Base-by-base conservation (phyloP, 2,329 filamentous ascomycete genomes). In the Huntiella decipiens region DNA sequence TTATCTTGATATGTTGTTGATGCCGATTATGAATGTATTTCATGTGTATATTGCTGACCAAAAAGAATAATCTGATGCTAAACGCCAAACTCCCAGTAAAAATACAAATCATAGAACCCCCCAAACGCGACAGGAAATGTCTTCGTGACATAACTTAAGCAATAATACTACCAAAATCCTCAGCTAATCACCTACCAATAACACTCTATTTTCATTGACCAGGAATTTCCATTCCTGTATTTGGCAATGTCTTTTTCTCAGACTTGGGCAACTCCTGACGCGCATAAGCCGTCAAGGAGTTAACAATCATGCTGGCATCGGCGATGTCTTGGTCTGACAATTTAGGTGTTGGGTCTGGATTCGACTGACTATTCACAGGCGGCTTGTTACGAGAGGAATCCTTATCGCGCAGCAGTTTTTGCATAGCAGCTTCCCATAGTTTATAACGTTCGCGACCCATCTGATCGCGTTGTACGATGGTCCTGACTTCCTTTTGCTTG, bases 251-350 rank as follows among this genome's bases (percentile, higher is more conserved):
- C 8, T 45, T 39, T 15, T 49, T 49, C 7, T 44, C 47, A n/a
- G 47, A 43, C 10, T 36, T 45, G 2, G 48, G 45, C 17, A 38
- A 19, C 41, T 50, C 48, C 38, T 47, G 44, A 7, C 48, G 40
- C 32, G 47, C 33, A 33, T 48, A 47, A 12, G 42, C 43, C 16
- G 46, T 31, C 11, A 41, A 19, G 12, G 48, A 50, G 51, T 79
- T 76, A 32, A 79, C 74, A 56, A 79, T 73, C 63, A 77, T 75
- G 55, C 73, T 77, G 52, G 74, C 67, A 49, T 79, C 74, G 2
- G 73, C 71, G 53, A 71, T 72, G 52, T 77, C 72, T 16, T 51
- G 49, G n/a, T 49, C 50, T 16, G 47, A 49, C 11, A 49, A 44
- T 12, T 42, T 41, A 16, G 46, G n/a, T 6, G 6, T 10, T 10